Percentiles rank a stretch among this genome's conserved stretches.
These are phyloP conservation scores for Saccharomycopsis capsularis DNA, from an alignment of 805 yeast species.

Conservation along the genomic window DNA sequence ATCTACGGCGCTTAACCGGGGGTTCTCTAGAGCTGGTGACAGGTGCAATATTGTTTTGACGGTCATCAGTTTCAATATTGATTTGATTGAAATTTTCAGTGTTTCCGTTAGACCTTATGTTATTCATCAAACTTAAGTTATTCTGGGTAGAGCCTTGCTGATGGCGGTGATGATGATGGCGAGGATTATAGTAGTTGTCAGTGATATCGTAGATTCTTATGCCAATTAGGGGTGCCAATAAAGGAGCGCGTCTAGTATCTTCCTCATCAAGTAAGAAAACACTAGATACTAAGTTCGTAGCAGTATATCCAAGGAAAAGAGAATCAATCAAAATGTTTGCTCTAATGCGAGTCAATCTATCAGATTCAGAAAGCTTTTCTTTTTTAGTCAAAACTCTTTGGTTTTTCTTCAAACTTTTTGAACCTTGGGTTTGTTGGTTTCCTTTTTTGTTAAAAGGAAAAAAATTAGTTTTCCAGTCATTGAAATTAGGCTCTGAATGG, in stretches of 20 bases:
- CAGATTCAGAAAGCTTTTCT: constrained; percentile 13
- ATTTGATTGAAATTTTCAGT: neutral
- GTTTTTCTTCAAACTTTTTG: constrained; percentile 1
- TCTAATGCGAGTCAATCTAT: constrained; percentile 11
- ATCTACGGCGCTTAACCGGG: constrained; percentile 31
- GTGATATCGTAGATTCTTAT: constrained; percentile 51
- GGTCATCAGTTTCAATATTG: neutral
- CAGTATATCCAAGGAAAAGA: constrained; percentile 62
- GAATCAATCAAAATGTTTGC: constrained; percentile 37
- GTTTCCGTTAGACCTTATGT: neutral
- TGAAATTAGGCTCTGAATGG: constrained; percentile 17
- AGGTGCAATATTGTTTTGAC: neutral
- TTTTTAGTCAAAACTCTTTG: constrained; percentile 1
- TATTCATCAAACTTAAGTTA: neutral
- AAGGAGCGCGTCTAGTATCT: constrained; percentile 74
- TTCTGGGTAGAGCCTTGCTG: neutral
- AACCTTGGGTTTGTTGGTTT: neutral
- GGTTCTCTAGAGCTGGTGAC: neutral
- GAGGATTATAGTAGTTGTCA: constrained; percentile 19
- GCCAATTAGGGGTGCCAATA: constrained; percentile 66
- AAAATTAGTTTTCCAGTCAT: constrained; percentile 20
- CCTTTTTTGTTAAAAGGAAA: constrained; percentile 16
- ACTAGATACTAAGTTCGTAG: constrained; percentile 67
- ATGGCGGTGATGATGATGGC: constrained; percentile 2
- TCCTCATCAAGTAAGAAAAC: constrained; percentile 70